A percentile compares a stretch with the other conserved stretches of the same genome.
phyloP scores from a whole-genome alignment of 768 basidiomycete genomes.

The Suillus subaureus region DNA sequence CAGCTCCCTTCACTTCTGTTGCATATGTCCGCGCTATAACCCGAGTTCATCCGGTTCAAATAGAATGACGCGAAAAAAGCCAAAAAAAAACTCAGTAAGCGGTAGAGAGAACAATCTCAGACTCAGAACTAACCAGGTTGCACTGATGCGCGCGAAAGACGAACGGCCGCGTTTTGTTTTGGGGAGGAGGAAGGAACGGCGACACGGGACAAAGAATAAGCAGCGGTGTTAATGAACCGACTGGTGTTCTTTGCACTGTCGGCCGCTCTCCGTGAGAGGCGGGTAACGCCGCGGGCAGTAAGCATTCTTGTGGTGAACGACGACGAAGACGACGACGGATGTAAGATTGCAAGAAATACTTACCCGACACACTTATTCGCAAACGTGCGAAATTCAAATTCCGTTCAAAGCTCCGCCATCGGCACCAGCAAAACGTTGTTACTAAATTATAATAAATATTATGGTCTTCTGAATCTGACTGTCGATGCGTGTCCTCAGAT shows the following conservation, averaged over 20 bases:
- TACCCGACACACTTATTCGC: conserved; percentile 3
- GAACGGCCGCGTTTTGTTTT: conserved; percentile 49
- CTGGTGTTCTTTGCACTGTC: conserved; percentile 69
- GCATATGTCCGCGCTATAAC: conserved; percentile 81
- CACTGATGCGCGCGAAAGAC: conserved; percentile 50
- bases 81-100: conserved; percentile 10
- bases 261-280: conserved; percentile 83
- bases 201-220: conserved; percentile 57
- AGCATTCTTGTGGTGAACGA: conserved; percentile 61
- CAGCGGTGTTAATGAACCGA: conserved; percentile 81
- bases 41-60: conserved; percentile 12
- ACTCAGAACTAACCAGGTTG: conserved; percentile 50
- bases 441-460: too few species aligned
- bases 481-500: not conserved
- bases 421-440: too few species aligned
- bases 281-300: conserved; percentile 85
- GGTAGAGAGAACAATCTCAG: not conserved
- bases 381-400: conserved; percentile 1
- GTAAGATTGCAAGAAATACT: conserved; percentile 35
- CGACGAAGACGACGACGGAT: conserved; percentile 21
- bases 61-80: not conserved
- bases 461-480: too few species aligned
- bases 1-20: conserved; percentile 75
- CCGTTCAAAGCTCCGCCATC: not conserved
- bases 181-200: conserved; percentile 45